These are phyloP conservation scores for Lachnellula hyalina DNA, from an alignment of 2,329 filamentous ascomycete genomes.

Conservation along the genomic window DNA sequence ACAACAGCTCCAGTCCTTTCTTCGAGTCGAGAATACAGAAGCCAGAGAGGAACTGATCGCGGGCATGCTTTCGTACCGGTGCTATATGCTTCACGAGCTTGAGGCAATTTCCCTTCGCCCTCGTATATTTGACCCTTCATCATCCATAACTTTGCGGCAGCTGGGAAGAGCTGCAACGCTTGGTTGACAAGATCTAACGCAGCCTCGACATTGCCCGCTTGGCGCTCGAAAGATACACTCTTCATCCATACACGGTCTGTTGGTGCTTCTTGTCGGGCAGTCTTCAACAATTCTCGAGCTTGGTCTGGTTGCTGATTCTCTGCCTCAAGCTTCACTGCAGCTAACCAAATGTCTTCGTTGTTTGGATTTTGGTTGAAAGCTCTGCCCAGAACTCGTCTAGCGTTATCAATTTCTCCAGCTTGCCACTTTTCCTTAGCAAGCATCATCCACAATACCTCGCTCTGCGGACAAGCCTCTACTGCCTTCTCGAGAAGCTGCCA, in stretches of 20 bases:
- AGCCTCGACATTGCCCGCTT: conserved; percentile 70
- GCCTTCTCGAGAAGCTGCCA: conserved; percentile 87
- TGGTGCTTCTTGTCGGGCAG: conserved; percentile 80
- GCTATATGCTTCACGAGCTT: conserved; percentile 84
- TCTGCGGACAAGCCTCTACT: conserved; percentile 86
- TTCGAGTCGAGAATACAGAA: conserved; percentile 83
- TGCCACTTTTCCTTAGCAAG: conserved; percentile 94
- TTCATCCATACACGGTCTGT: conserved; percentile 98
- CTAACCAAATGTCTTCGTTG: conserved; percentile 97
- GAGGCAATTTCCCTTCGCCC: conserved; percentile 67
- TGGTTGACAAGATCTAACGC: conserved; percentile 85
- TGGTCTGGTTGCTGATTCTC: conserved; percentile 79
- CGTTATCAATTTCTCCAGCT: conserved; percentile 79
- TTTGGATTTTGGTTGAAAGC: conserved; percentile 95
- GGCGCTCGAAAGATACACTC: conserved; percentile 86
- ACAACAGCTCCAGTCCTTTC: conserved; percentile 78
- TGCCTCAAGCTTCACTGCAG: conserved; percentile 92
- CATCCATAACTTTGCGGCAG: conserved; percentile 89
- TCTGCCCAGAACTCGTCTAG: conserved; percentile 75
- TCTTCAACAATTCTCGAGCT: conserved; percentile 73
- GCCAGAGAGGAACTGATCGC: conserved; percentile 79
- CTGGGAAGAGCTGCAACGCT: conserved; percentile 80
- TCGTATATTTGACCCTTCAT: conserved; percentile 99
- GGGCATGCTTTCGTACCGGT: conserved; percentile 84
- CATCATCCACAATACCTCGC: conserved; percentile 91